Percentiles rank a stretch among this genome's conserved stretches.
Conservation (phyloP, 495 filamentous ascomycete species). For the Baudoinia panamericana region DNA sequence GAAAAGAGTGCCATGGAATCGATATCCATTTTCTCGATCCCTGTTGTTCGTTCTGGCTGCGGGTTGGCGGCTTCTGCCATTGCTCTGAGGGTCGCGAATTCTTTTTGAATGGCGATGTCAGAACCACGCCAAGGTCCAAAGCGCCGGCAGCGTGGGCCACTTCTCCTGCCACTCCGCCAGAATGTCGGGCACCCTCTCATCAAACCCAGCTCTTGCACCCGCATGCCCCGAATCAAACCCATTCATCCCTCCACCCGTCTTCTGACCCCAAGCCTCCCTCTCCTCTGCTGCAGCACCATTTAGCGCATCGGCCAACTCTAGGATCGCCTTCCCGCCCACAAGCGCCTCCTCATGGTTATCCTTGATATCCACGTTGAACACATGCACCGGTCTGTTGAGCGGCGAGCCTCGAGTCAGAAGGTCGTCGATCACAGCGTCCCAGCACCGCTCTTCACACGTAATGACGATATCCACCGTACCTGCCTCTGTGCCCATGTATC, state of each 20-base stretch:
- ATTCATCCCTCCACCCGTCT: slow-evolving; percentile 31
- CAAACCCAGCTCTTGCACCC: slow-evolving; percentile 61
- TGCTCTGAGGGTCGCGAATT: too few species aligned
- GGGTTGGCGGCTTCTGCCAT: too few species aligned
- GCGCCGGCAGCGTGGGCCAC: slow-evolving; percentile 77
- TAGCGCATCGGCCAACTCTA: slow-evolving; percentile 76
- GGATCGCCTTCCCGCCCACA: slow-evolving; percentile 79
- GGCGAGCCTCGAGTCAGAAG: slow-evolving; percentile 67
- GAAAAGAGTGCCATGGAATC: too few species aligned
- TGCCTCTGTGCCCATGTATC: slow-evolving; percentile 66
- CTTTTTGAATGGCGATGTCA: slow-evolving; percentile 39
- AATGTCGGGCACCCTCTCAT: slow-evolving; percentile 86
- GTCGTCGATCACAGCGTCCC: slow-evolving; percentile 96
- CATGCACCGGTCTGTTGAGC: slow-evolving; percentile 83
- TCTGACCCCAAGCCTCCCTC: slow-evolving; percentile 35
- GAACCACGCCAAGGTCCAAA: slow-evolving; percentile 96
- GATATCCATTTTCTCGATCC: too few species aligned
- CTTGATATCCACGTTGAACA: slow-evolving; percentile 96
- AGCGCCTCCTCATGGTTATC: slow-evolving; percentile 97
- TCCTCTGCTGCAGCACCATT: slow-evolving; percentile 75
- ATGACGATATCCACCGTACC: slow-evolving; percentile 91
- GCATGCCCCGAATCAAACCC: slow-evolving; percentile 59
- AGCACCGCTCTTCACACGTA: slow-evolving; percentile 96
- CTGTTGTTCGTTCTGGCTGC: too few species aligned
- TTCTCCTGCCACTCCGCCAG: slow-evolving; percentile 91